These are phyloP conservation scores for Fagopyrum esculentum DNA, from an alignment of 148 eudicot genomes.

Conservation along the genomic window DNA sequence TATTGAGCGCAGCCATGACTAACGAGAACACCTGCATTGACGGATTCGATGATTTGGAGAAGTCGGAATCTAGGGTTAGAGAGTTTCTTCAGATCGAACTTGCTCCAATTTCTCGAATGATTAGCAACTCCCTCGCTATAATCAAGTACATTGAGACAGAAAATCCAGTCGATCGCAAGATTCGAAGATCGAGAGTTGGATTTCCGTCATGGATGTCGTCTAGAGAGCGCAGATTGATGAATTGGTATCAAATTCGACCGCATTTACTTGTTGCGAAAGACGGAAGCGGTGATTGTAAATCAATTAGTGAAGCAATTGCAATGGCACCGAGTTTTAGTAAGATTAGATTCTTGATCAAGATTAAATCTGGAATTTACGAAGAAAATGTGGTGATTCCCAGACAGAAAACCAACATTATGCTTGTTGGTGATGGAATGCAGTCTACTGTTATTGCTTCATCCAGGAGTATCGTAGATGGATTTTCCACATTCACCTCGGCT, in stretches of 20 bases:
- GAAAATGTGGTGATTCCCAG: conserved; percentile 56
- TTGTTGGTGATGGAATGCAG: conserved; percentile 57
- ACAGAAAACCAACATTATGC: conserved; percentile 46
- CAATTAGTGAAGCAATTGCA: conserved; percentile 36
- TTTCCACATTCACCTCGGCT: conserved; percentile 51
- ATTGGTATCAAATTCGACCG: conserved; percentile 9
- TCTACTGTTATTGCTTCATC: conserved; percentile 49
- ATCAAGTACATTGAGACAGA: conserved; percentile 36
- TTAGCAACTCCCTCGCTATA: conserved; percentile 54
- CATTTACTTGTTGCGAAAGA: conserved; percentile 36
- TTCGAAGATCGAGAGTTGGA: conserved; percentile 11
- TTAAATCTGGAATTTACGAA: conserved; percentile 40
- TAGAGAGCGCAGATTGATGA: conserved; percentile 27
- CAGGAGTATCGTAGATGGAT: conserved; percentile 47
- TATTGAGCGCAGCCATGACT: conserved; percentile 71
- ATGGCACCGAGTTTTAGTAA: conserved; percentile 46
- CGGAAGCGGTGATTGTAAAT: conserved; percentile 41
- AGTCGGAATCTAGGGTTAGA: conserved; percentile 14
- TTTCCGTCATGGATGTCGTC: conserved; percentile 27
- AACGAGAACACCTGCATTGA: conserved; percentile 64
- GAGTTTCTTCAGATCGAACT: conserved; percentile 31
- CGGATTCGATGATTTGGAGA: conserved; percentile 46
- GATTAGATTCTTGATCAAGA: conserved; percentile 36
- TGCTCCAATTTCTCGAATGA: conserved; percentile 52
- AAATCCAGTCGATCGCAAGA: neutral